A percentile compares a stretch with the other conserved stretches of the same genome.
Evolutionary conservation across 2,329 filamentous ascomycete genomes (phyloP).

Genomic region (Blumeria hordei): DNA sequence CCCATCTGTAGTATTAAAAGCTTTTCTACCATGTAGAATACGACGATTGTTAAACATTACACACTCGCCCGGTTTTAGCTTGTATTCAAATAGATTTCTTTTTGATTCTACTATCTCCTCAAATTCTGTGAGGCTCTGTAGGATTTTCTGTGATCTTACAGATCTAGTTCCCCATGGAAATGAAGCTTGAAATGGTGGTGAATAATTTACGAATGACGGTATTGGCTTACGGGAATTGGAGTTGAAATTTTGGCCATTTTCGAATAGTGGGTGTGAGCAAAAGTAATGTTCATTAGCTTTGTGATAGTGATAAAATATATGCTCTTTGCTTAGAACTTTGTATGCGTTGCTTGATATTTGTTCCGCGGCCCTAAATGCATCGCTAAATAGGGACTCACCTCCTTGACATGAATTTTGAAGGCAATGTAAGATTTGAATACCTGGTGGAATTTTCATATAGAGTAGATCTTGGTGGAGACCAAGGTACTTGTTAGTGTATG

Average conservation of each 20-base stretch:
- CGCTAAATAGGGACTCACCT: constrained; percentile 69
- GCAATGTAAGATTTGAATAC: constrained; percentile 74
- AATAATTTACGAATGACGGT: constrained; percentile 32
- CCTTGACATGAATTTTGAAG: constrained; percentile 57
- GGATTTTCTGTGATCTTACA: constrained; percentile 17
- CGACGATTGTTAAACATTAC: constrained; percentile 81
- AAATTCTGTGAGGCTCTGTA: constrained; percentile 29
- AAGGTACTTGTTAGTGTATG: constrained; percentile 62
- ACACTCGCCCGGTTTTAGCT: constrained; percentile 60
- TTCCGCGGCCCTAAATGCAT: constrained; percentile 38
- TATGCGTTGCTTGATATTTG: constrained; percentile 16
- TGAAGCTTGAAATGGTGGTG: constrained; percentile 52
- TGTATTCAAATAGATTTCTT: constrained; percentile 39
- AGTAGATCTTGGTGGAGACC: constrained; percentile 86
- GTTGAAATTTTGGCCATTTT: constrained; percentile 7
- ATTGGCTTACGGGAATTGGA: not conserved
- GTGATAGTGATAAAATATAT: constrained; percentile 35
- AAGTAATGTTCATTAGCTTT: constrained; percentile 40
- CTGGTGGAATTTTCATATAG: constrained; percentile 58
- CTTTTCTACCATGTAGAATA: constrained; percentile 58
- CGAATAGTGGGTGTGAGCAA: constrained; percentile 30
- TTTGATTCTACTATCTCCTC: constrained; percentile 30
- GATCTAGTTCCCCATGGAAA: constrained; percentile 4
- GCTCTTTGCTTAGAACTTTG: constrained; percentile 17
- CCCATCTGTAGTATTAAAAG: constrained; percentile 44